Evolutionary conservation across 106 monocot genomes (phyloP).

Genomic region (Apostasia shenzhenica): DNA sequence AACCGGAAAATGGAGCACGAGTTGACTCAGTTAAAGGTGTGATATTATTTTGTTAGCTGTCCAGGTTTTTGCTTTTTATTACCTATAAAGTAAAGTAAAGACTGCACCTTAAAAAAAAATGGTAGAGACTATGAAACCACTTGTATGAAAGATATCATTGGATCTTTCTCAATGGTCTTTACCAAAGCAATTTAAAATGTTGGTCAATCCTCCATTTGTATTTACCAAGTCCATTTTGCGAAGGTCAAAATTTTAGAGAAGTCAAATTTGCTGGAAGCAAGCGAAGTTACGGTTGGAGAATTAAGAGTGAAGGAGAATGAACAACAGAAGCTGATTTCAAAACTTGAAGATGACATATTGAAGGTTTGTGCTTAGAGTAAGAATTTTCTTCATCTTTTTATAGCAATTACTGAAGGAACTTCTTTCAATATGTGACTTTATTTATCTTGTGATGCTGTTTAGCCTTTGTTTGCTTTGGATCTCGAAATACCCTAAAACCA

Average conservation of each 20-base stretch:
- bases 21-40: conserved; percentile 90
- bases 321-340: conserved; percentile 86
- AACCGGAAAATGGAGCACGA: conserved; percentile 99
- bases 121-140: no score
- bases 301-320: conserved; percentile 70
- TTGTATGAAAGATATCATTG: no score
- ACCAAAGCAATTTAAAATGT: no score
- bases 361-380: conserved; percentile 48
- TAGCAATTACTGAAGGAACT: background rate
- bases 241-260: conserved; percentile 95
- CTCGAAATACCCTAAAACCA: no score
- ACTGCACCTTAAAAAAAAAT: no score
- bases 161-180: no score
- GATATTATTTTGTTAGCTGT: conserved; percentile 3
- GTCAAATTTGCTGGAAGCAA: conserved; percentile 47
- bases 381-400: background rate
- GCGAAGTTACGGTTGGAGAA: conserved; percentile 67
- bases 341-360: conserved; percentile 98
- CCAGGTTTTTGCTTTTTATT: background rate
- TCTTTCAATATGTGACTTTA: background rate
- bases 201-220: no score
- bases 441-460: background rate
- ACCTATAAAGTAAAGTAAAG: background rate
- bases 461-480: background rate
- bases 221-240: background rate